Evolutionary conservation across 768 basidiomycete species (phyloP), one percentile per base, ranked within the genome.

Genomic region (Suillus clintonianus): DNA sequence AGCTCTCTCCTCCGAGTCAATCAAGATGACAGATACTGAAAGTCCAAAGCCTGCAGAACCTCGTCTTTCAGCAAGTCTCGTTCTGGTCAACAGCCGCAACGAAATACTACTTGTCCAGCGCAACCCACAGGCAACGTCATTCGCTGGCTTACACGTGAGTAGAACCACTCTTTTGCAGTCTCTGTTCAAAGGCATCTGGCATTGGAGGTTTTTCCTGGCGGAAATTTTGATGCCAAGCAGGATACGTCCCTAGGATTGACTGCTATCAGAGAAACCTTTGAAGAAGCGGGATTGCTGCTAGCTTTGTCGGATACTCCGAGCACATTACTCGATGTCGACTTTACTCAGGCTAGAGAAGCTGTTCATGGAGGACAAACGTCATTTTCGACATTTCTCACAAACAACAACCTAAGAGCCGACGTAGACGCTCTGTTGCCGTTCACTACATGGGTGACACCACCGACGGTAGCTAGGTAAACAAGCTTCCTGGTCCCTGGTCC

Each of bases 401-500:
- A 78, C 22, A 72, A 86, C 63, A 53, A 72, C 11, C 76, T 91
- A 61, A 74, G 70, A 39, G 72, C 83, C 3, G 84, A 86, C 67
- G 65, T 77, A 10, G 70, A 77, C 15, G 76, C 81, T 1, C 75
- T 92, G 22, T 70, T 88, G n/a, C 89, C 88, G 1, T 90, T 92
- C 72, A 91, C 89, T 2, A 80, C 86, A 68, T 92, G 90, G 90
- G 81, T 90, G 58, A 91, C 90, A 2, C 90, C 90, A n/a, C 70
- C 73, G 10, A 81, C 77, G 34, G 68, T 75, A 32, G 82, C 86
- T 39, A 80, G 83, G 90, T 87, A 68, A 68, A 8, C 41, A 17
- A 3, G 34, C 7, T 32, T 36, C 5, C 22, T 59, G 14, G 60
- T 10, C 37, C 17, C 10, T 41, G 17, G 7, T 30, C 24, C 17